Conservation (phyloP, 345 rosid genomes). For the Firmiana major region DNA sequence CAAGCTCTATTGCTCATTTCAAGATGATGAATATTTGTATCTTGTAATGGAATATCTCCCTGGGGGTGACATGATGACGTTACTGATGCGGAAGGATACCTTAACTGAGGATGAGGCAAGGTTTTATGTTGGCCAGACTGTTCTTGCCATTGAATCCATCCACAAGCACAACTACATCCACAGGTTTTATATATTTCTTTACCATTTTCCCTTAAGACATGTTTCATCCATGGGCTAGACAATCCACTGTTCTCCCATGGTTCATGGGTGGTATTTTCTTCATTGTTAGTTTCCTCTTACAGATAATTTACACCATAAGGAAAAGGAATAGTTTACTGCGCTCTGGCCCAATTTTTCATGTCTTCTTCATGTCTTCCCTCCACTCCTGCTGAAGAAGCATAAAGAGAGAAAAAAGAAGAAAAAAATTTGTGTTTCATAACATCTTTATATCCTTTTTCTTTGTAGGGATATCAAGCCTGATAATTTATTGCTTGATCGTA, state of each 20-base stretch:
- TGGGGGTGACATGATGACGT: conserved; percentile 79
- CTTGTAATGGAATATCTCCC: conserved; percentile 74
- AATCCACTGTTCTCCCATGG: neutral
- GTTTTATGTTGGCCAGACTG: conserved; percentile 66
- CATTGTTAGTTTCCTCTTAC: neutral
- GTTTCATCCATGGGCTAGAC: neutral
- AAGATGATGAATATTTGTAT: conserved; percentile 63
- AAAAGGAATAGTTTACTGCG: neutral
- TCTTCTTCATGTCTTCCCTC: neutral
- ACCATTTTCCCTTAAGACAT: neutral
- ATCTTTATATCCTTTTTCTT: conserved; percentile 14
- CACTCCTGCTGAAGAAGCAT: neutral
- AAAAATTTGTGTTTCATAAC: neutral
- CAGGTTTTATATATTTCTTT: conserved; percentile 34
- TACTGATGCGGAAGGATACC: conserved; percentile 67
- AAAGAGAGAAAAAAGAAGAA: neutral
- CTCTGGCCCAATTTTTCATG: neutral
- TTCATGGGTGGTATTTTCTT: neutral
- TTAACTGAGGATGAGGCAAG: conserved; percentile 60
- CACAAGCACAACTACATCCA: conserved; percentile 66
- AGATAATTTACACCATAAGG: neutral
- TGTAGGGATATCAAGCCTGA: conserved; percentile 72
- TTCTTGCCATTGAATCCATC: conserved; percentile 67
- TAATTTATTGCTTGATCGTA: conserved; percentile 54
- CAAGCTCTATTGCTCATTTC: conserved; percentile 65